These are phyloP conservation scores for Trichoderma harzianum DNA, from an alignment of 2,329 filamentous ascomycete genomes.

Conservation along the genomic window DNA sequence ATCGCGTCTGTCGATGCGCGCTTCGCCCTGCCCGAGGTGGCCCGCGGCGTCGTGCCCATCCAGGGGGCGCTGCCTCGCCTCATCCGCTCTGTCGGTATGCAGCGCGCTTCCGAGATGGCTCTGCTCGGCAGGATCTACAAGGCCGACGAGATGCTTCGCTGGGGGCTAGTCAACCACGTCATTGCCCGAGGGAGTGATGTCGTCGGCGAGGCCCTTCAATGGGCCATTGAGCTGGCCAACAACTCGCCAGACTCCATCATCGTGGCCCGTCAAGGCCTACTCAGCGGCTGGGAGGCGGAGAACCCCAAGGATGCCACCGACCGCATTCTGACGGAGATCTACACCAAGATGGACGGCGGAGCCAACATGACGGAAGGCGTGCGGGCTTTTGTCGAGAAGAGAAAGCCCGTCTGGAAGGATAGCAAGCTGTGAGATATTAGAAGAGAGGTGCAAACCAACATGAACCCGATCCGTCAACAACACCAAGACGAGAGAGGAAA, in stretches of 20 bases:
- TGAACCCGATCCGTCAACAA: background rate
- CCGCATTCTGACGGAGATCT: slow-evolving; percentile 56
- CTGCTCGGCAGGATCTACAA: slow-evolving; percentile 59
- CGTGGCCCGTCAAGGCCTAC: slow-evolving; percentile 67
- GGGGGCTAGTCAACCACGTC: slow-evolving; percentile 69
- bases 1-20: slow-evolving; percentile 55
- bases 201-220: slow-evolving; percentile 55
- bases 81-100: slow-evolving; percentile 61
- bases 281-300: slow-evolving; percentile 68
- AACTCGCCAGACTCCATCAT: slow-evolving; percentile 75
- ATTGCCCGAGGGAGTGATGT: slow-evolving; percentile 45
- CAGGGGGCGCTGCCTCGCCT: slow-evolving; percentile 69
- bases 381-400: slow-evolving; percentile 72
- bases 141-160: slow-evolving; percentile 57
- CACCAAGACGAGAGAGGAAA: background rate
- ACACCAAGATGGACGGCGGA: slow-evolving; percentile 56
- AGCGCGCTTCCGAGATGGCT: slow-evolving; percentile 68
- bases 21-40: slow-evolving; percentile 70
- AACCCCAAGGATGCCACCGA: slow-evolving; percentile 62
- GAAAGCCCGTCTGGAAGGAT: slow-evolving; percentile 63
- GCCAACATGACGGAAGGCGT: slow-evolving; percentile 76
- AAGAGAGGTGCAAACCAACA: background rate
- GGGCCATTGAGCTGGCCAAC: slow-evolving; percentile 58
- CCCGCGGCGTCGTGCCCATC: slow-evolving; percentile 66
- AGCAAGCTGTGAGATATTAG: slow-evolving; percentile 51